A percentile compares a stretch with the other conserved stretches of the same genome.
Evolutionary conservation across 208 protist genomes (phyloP).

Genomic region (Perkinsela sp.): DNA sequence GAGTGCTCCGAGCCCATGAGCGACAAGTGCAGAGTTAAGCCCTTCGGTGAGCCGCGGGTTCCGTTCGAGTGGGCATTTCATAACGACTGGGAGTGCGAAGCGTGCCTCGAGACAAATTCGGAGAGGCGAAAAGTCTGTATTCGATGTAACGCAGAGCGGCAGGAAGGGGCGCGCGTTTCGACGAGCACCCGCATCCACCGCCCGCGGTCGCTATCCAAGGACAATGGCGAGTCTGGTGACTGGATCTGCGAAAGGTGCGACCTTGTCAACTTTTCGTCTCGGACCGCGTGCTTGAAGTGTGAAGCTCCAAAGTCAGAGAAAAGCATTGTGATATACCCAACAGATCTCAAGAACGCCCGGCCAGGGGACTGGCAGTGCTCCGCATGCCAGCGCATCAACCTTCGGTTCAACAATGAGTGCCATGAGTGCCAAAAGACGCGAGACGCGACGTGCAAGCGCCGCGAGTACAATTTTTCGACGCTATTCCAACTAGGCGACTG

Average conservation of each 20-base stretch:
- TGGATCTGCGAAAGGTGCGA: conserved; percentile 4
- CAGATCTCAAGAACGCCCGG: not conserved
- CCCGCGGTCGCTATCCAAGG: not conserved
- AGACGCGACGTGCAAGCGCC: not conserved
- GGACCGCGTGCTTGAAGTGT: conserved; percentile 2
- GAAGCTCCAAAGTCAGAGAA: not conserved
- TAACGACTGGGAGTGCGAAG: not conserved
- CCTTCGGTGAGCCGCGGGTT: not conserved
- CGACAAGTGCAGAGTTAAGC: not conserved
- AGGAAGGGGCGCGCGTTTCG: not conserved
- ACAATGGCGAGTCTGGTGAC: conserved; percentile 3
- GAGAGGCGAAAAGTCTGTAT: not conserved
- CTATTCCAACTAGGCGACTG: not conserved
- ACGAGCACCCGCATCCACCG: not conserved
- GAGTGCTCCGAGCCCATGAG: not conserved
- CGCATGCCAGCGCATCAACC: not conserved
- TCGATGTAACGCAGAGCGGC: not conserved
- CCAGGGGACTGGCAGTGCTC: not conserved
- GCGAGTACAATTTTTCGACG: not conserved
- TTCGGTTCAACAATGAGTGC: not conserved
- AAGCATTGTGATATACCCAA: not conserved
- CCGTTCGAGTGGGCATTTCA: not conserved
- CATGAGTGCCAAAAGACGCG: not conserved
- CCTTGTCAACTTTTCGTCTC: conserved; percentile 2
- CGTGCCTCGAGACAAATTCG: not conserved